phyloP scores from a whole-genome alignment of 2,329 filamentous ascomycete species.

The Fusarium torulosum region DNA sequence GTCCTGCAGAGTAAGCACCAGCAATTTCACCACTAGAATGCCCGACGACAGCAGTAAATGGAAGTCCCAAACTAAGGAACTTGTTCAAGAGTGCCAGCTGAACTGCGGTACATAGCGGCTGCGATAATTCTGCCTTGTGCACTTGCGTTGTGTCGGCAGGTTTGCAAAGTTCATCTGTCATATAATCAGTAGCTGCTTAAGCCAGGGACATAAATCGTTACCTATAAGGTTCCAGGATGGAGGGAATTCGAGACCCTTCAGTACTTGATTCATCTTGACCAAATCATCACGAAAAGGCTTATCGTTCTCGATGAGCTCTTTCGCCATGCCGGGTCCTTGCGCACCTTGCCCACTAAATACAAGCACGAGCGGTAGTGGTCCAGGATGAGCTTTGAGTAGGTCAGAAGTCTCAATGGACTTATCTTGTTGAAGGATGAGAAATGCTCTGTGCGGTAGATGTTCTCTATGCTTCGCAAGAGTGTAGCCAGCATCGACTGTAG shows the following conservation, averaged over 20 bases:
- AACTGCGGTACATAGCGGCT: slow-evolving; percentile 52
- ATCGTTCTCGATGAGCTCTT: slow-evolving; percentile 37
- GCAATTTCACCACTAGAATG: slow-evolving; percentile 61
- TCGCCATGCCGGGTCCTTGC: slow-evolving; percentile 53
- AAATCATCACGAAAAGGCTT: slow-evolving; percentile 22
- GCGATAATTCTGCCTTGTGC: slow-evolving; percentile 47
- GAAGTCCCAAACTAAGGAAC: slow-evolving; percentile 51
- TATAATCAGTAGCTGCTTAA: too few species aligned
- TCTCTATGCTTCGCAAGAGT: slow-evolving; percentile 46
- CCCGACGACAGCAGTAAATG: slow-evolving; percentile 54
- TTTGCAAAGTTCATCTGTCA: slow-evolving; percentile 38
- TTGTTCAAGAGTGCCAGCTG: slow-evolving; percentile 59
- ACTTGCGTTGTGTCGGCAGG: slow-evolving; percentile 20
- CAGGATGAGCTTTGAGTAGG: too few species aligned
- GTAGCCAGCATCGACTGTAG: too few species aligned
- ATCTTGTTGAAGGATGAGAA: not conserved
- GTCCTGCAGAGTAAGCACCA: slow-evolving; percentile 58
- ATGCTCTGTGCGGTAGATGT: slow-evolving; percentile 47
- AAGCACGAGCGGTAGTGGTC: slow-evolving; percentile 24
- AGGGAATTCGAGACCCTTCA: too few species aligned
- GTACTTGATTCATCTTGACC: not conserved
- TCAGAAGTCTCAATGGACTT: too few species aligned
- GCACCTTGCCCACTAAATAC: slow-evolving; percentile 55
- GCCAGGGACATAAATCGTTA: too few species aligned
- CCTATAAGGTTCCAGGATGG: too few species aligned